Conservation (phyloP, 2,329 filamentous ascomycete species). For the Colletotrichum ledebouriae region DNA sequence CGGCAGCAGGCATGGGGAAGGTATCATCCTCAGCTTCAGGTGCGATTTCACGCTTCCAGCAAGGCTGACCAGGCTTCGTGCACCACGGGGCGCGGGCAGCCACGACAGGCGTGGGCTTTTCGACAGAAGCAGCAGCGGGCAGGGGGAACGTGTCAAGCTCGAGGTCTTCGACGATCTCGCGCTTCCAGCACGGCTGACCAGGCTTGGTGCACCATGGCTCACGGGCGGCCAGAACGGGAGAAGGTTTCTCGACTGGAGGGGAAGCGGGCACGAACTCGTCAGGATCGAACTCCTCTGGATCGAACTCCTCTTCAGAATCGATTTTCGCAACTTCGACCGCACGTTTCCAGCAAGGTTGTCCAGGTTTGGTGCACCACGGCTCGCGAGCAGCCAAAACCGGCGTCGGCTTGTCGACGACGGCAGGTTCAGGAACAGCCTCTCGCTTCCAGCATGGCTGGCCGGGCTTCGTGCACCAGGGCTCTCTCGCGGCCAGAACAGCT, state of each 20-base stretch:
- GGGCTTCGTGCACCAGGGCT: conserved; percentile 47
- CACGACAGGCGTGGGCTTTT: background rate
- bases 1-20: background rate
- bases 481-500: conserved; percentile 42
- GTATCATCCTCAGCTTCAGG: no score
- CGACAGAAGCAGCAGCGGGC: background rate
- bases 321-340: background rate
- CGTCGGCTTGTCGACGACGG: background rate
- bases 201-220: conserved; percentile 48
- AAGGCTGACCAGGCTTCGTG: conserved; percentile 41
- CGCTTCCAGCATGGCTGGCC: conserved; percentile 36
- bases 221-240: conserved; percentile 30
- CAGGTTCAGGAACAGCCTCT: background rate
- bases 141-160: conserved; percentile 42
- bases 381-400: background rate
- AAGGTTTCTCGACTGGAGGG: background rate
- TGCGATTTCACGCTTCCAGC: conserved; percentile 17
- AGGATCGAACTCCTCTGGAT: no score
- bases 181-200: conserved; percentile 36
- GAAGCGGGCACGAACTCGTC: no score
- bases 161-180: conserved; percentile 36
- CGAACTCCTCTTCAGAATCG: no score
- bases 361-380: conserved; percentile 43
- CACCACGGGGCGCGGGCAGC: conserved; percentile 45
- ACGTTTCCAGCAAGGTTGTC: conserved; percentile 43